phyloP scores from a whole-genome alignment of 2,329 filamentous ascomycete genomes.

The Oidium heveae region DNA sequence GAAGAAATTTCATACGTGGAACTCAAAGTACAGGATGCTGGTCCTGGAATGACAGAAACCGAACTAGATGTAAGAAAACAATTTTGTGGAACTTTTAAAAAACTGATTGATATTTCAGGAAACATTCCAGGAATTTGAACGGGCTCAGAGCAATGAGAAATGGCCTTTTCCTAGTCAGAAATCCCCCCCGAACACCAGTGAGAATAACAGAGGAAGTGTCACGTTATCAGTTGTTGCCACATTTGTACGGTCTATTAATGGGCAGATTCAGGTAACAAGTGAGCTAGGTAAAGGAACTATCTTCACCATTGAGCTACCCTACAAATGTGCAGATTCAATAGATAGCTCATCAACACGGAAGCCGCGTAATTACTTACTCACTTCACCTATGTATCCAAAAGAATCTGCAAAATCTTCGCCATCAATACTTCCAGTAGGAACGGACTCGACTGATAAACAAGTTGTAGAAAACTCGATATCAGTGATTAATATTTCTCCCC shows the following conservation, averaged over 20 bases:
- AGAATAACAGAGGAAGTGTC: background rate
- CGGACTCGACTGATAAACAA: background rate
- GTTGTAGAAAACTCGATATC: background rate
- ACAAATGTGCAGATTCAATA: constrained; percentile 3
- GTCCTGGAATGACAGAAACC: constrained; percentile 7
- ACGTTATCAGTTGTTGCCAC: constrained; percentile 7
- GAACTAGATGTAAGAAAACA: constrained; percentile 6
- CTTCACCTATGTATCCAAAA: background rate
- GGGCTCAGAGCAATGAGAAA: constrained; percentile 6
- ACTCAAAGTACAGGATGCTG: constrained; percentile 7
- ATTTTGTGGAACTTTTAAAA: background rate
- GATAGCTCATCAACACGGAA: background rate
- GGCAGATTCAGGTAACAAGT: constrained; percentile 7
- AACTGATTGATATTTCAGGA: constrained; percentile 2
- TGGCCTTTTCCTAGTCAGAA: constrained; percentile 1
- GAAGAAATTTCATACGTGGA: constrained; percentile 4
- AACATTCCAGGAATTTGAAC: constrained; percentile 9
- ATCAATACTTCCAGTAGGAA: background rate
- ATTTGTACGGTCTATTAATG: constrained; percentile 8
- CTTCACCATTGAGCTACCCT: constrained; percentile 8
- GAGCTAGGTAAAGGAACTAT: constrained; percentile 9
- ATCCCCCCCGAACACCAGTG: background rate
- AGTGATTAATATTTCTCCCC: background rate
- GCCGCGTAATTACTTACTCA: background rate
- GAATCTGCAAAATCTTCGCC: background rate